Base-by-base conservation (phyloP, 1,139 yeast species). In the Diutina siamensis region DNA sequence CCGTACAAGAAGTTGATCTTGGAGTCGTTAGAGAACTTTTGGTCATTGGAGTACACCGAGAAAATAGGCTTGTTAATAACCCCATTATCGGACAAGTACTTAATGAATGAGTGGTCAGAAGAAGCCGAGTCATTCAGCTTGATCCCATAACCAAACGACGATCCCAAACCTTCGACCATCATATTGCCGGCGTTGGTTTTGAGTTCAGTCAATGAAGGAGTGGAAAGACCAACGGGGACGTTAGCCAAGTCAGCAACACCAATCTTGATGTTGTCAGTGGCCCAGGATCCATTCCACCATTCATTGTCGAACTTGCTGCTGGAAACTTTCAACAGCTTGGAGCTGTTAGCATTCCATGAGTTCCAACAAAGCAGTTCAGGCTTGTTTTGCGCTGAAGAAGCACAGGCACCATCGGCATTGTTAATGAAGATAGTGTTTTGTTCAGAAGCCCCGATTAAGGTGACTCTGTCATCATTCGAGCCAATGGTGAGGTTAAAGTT, bases 91-190 rank as follows among this genome's bases (percentile, higher is more conserved):
- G 20, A 9, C 9, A 38, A 18, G 21, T 38, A 25, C 3, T 38
- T 25, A 20, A 38, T 38, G 32, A 38, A 38, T 12, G 42, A 38
- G 20, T 38, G 42, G n/a, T 38, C 42, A 8, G 42, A 38, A 2
- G 22, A 3, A 3, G 19, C 32, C 32, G 15, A 15, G 21, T 22
- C 31, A 25, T 38, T 38, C 33, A 25, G 31, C 21, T 22, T 15
- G 42, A 38, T 22, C 13, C 42, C 42, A 18, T 38, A 38, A n/a
- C 42, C 42, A 38, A 38, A 38, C n/a, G 31, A 21, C 21, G 42
- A 38, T 4, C 33, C 33, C 17, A 38, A 25, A 2, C 33, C 42
- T 3, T 17, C 33, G 8, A 38, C 20, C 10, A 21, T 17, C 7
- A 38, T 5, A 4, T 38, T 38, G 13, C 42, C 42, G 10, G 32